Evolutionary conservation across 2,329 filamentous ascomycete genomes (phyloP).

Genomic region (Akanthomyces lecanii): DNA sequence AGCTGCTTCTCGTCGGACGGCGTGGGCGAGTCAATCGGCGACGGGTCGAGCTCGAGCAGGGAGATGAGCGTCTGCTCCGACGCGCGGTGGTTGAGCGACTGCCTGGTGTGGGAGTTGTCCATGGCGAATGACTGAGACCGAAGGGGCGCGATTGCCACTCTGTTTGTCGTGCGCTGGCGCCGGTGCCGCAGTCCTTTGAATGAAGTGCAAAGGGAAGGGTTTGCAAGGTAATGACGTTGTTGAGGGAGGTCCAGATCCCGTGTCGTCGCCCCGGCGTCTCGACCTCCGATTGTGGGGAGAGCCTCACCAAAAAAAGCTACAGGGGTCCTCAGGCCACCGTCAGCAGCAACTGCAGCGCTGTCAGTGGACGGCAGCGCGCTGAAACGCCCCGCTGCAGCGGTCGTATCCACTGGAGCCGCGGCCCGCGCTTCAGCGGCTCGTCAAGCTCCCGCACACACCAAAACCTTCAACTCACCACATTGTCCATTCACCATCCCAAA

Average conservation of each 20-base stretch:
- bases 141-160: not conserved
- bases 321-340: constrained; percentile 4
- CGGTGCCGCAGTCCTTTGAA: no score
- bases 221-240: not conserved
- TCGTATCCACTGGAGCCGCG: not conserved
- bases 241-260: not conserved
- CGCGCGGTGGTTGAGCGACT: constrained; percentile 34
- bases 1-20: constrained; percentile 47
- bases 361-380: not conserved
- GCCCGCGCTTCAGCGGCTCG: not conserved
- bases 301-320: constrained; percentile 5
- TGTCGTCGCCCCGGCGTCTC: not conserved
- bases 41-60: constrained; percentile 75
- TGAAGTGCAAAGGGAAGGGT: no score
- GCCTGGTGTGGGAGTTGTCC: not conserved
- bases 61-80: constrained; percentile 57
- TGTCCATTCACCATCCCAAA: not conserved
- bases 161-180: not conserved
- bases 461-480: not conserved
- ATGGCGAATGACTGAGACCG: not conserved
- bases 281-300: constrained; percentile 1
- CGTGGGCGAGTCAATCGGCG: constrained; percentile 62
- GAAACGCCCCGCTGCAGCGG: not conserved
- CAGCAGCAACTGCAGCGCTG: not conserved
- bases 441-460: not conserved